Evolutionary conservation across 2,329 filamentous ascomycete species (phyloP).

Genomic region (Periglandula ipomoeae): DNA sequence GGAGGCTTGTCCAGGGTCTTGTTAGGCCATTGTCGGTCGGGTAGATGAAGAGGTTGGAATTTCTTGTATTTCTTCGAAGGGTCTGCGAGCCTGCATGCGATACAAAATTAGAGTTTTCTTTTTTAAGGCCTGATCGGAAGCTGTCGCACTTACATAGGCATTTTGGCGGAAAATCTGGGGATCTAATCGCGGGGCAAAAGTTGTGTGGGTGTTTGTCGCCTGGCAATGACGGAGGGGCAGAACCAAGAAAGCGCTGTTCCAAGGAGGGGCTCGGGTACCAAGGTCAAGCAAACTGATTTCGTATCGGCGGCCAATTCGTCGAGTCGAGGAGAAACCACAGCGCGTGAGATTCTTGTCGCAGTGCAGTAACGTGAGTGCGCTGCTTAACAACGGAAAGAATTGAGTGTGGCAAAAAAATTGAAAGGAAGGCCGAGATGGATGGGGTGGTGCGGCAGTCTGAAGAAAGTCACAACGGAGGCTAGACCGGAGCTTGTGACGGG

Average conservation of each 20-base stretch:
- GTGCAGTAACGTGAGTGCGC: neutral
- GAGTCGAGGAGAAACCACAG: neutral
- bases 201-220: neutral
- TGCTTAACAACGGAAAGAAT: no score
- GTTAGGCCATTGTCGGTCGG: conserved; percentile 73
- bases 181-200: conserved; percentile 4
- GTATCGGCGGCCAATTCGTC: neutral
- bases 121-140: no score
- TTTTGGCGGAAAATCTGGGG: conserved; percentile 5
- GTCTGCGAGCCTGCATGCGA: conserved; percentile 59
- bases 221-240: conserved; percentile 3
- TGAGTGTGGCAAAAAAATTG: neutral
- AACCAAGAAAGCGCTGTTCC: neutral
- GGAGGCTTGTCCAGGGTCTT: conserved; percentile 77
- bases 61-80: conserved; percentile 68
- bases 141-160: conserved; percentile 10
- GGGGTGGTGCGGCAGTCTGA: no score
- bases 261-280: neutral
- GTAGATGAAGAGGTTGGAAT: conserved; percentile 51
- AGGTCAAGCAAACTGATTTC: neutral
- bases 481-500: neutral
- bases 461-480: neutral
- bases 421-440: no score
- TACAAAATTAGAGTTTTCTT: no score
- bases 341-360: neutral